phyloP scores from a whole-genome alignment of 805 yeast genomes.

The Candida argentea region DNA sequence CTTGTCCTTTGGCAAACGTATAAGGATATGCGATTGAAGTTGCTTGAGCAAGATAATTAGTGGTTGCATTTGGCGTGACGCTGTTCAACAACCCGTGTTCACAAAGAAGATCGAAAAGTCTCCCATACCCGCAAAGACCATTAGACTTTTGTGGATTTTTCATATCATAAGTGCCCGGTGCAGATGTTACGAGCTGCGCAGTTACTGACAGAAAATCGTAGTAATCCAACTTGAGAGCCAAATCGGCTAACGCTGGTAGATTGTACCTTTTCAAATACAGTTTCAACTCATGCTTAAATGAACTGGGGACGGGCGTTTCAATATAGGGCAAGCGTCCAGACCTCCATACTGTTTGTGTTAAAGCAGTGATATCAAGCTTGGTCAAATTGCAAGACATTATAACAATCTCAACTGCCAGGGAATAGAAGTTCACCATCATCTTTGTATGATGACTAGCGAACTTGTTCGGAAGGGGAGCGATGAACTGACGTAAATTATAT shows the following conservation, averaged over 20 bases:
- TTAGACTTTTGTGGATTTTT: constrained; percentile 4
- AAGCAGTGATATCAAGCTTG: constrained; percentile 39
- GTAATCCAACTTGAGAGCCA: constrained; percentile 17
- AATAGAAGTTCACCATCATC: constrained; percentile 49
- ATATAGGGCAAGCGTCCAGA: constrained; percentile 31
- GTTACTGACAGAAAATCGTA: constrained; percentile 38
- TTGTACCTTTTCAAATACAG: constrained; percentile 37
- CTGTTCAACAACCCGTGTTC: constrained; percentile 20
- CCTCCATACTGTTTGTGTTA: constrained; percentile 61
- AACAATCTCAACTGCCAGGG: constrained; percentile 38
- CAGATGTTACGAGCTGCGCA: constrained; percentile 47
- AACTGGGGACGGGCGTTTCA: neutral
- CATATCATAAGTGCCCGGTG: constrained; percentile 33
- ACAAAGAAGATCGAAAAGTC: constrained; percentile 30
- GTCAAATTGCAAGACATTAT: constrained; percentile 55
- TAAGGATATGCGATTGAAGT: constrained; percentile 43
- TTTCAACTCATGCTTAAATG: constrained; percentile 37
- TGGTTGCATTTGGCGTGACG: constrained; percentile 4
- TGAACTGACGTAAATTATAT: constrained; percentile 19
- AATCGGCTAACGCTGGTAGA: constrained; percentile 11
- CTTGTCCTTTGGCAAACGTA: constrained; percentile 10
- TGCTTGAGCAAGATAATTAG: constrained; percentile 33
- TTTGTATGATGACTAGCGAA: constrained; percentile 56
- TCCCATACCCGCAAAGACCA: constrained; percentile 40
- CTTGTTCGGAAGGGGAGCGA: constrained; percentile 21